These are phyloP conservation scores for Phylloporus rhodoxanthus DNA, from an alignment of 768 basidiomycete genomes.

Conservation along the genomic window DNA sequence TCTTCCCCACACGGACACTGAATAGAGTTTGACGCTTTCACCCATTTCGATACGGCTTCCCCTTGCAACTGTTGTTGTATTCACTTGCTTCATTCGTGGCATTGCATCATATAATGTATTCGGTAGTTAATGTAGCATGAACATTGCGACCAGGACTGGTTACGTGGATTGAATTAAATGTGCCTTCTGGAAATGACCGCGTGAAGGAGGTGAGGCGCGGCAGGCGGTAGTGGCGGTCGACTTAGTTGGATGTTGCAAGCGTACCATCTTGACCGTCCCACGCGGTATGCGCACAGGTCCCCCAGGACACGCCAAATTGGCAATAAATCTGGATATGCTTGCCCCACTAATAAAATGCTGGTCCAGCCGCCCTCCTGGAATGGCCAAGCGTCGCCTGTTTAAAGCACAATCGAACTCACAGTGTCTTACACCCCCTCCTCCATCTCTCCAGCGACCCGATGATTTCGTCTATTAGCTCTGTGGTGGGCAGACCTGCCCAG, in stretches of 20 bases:
- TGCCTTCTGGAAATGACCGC: constrained; percentile 20
- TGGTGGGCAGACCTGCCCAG: constrained; percentile 10
- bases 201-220: constrained; percentile 14
- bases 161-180: constrained; percentile 11
- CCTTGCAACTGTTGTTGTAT: constrained; percentile 18
- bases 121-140: constrained; percentile 24
- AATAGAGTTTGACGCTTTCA: constrained; percentile 15
- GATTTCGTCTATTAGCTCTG: constrained; percentile 16
- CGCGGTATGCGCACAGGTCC: constrained; percentile 24
- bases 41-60: constrained; percentile 3
- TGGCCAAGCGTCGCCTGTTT: constrained; percentile 29
- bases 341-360: constrained; percentile 15
- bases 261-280: constrained; percentile 12
- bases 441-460: constrained; percentile 8
- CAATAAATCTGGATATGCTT: constrained; percentile 19
- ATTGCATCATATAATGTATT: constrained; percentile 14
- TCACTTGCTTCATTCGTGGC: constrained; percentile 5
- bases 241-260: constrained; percentile 10
- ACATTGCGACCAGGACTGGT: constrained; percentile 1
- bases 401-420: constrained; percentile 13
- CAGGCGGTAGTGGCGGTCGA: constrained; percentile 11
- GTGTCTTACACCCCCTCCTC: constrained; percentile 1
- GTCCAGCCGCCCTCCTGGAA: constrained; percentile 13
- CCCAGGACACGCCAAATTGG: constrained; percentile 14
- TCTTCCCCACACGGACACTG: constrained; percentile 21